A percentile compares a stretch with the other conserved stretches of the same genome.
phyloP scores from a whole-genome alignment of 805 yeast species.

The Metschnikowia picachoensis region DNA sequence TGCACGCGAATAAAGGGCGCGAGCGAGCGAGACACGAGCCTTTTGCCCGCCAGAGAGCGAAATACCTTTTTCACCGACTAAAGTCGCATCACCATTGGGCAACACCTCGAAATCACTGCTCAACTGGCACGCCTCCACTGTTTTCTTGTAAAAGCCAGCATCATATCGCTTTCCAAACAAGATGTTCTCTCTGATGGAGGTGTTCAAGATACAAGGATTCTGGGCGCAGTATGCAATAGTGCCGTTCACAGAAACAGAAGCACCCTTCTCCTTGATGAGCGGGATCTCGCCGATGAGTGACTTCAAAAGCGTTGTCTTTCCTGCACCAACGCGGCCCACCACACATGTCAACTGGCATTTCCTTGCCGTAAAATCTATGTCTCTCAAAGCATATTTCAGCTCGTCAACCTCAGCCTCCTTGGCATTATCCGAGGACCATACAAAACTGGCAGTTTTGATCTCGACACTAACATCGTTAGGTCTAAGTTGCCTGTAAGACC shows the following conservation, averaged over 20 bases:
- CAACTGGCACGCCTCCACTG: slow-evolving; percentile 48
- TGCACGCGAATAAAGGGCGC: slow-evolving; percentile 62
- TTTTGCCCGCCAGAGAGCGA: slow-evolving; percentile 62
- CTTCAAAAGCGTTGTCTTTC: slow-evolving; percentile 57
- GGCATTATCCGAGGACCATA: slow-evolving; percentile 39
- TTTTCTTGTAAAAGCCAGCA: slow-evolving; percentile 36
- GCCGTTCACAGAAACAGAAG: slow-evolving; percentile 29
- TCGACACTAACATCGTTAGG: slow-evolving; percentile 31
- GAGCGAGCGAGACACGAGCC: slow-evolving; percentile 60
- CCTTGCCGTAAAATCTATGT: slow-evolving; percentile 47
- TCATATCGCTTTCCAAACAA: slow-evolving; percentile 48
- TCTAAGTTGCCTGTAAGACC: slow-evolving; percentile 17
- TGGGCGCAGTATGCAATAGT: slow-evolving; percentile 60
- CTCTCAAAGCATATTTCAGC: slow-evolving; percentile 39
- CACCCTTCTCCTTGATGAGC: slow-evolving; percentile 5
- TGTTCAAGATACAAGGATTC: slow-evolving; percentile 51
- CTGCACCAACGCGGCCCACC: slow-evolving; percentile 67
- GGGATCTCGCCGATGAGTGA: slow-evolving; percentile 51
- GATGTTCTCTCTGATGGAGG: slow-evolving; percentile 48
- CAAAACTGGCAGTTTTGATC: slow-evolving; percentile 48
- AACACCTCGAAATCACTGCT: slow-evolving; percentile 44
- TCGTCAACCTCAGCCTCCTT: slow-evolving; percentile 35
- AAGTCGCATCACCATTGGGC: slow-evolving; percentile 51
- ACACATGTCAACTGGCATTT: slow-evolving; percentile 55
- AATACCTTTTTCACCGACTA: slow-evolving; percentile 60